Evolutionary conservation across 139 green algal species (phyloP), one percentile per base, ranked within the genome.

Genomic region (Chlamydomonas applanata): DNA sequence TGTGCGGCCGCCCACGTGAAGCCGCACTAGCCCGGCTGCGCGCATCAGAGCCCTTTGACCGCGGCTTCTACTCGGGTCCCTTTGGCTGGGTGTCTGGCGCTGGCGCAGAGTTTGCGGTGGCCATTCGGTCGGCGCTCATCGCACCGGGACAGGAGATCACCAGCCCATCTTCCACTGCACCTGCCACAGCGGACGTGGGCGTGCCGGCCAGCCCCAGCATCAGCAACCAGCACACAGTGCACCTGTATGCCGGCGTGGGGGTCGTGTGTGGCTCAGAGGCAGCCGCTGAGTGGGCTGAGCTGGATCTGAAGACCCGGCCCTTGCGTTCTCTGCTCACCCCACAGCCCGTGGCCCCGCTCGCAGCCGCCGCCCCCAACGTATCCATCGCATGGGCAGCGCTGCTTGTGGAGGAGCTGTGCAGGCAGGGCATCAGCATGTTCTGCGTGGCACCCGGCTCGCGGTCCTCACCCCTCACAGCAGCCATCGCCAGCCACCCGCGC

Each of bases 61-160:
- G 96, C 3, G 96, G 96, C 34, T 95, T 94, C 72, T 99, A 98
- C 61, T 86, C 95, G 0, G 96, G 95, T 1, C 96, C 96, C 7
- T 94, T 99, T 73, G 96, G 96, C 19, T 99, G 92, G 93, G 72
- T 99, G 33, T 86, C 77, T 0, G 89, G 88, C 4, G 72, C 76
- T 22, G 89, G 83, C 0, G 90, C 92, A 0, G 96, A 99, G 86
- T 99, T 99, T 88, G 89, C 88, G 2, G 96, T 99, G 13, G 96
- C 94, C 35, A 99, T 99, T 74, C 84, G 96, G n/a, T 98, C 93
- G 14, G 94, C 93, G 0, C 84, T 99, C 4, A 73, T 98, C 9
- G 81, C 71, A 19, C 49, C 69, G 17, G 40, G n/a, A 20, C 22
- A 29, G 35, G 44, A 44, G 44, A 60, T 60, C 36, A 19, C 40